Evolutionary conservation across 75 land plant genomes (phyloP).

Genomic region (Pinus albicaulis): DNA sequence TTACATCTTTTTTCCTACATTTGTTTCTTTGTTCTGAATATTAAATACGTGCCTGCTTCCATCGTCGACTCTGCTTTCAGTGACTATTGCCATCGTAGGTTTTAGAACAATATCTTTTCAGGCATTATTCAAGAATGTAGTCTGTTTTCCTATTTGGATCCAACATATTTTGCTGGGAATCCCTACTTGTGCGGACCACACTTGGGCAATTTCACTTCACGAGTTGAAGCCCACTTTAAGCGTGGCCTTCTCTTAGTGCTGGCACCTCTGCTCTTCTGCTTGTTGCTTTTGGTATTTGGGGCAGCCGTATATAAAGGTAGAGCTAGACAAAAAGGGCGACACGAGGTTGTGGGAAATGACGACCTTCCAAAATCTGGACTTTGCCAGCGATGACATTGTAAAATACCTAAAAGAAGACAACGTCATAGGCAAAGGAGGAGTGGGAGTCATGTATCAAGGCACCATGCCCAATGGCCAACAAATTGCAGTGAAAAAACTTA

Average conservation of each 20-base stretch:
- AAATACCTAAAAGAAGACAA: slow-evolving; percentile 20
- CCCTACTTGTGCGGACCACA: not conserved
- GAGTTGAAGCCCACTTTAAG: not conserved
- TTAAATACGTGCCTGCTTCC: too few relatives aligned
- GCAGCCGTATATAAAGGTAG: slow-evolving; percentile 16
- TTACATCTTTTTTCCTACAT: too few relatives aligned
- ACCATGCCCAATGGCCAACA: slow-evolving; percentile 53
- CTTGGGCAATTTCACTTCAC: not conserved
- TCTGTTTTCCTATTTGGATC: slow-evolving; percentile 12
- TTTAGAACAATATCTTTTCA: too few relatives aligned
- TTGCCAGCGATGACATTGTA: slow-evolving; percentile 44
- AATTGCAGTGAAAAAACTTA: slow-evolving; percentile 44
- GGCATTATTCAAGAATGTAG: too few relatives aligned
- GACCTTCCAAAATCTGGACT: slow-evolving; percentile 56
- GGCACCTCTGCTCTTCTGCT: slow-evolving; percentile 17
- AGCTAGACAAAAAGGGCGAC: not conserved
- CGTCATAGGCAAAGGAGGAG: slow-evolving; percentile 35
- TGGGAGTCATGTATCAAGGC: slow-evolving; percentile 73
- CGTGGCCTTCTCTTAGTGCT: slow-evolving; percentile 55
- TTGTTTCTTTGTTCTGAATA: too few relatives aligned
- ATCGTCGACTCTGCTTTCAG: too few relatives aligned
- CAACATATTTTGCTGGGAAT: slow-evolving; percentile 31
- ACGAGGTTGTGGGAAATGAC: slow-evolving; percentile 57
- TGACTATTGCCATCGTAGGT: too few relatives aligned
- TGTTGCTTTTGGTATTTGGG: slow-evolving; percentile 35